Conservation (phyloP, 805 yeast genomes). For the Yamadazyma scolyti region DNA sequence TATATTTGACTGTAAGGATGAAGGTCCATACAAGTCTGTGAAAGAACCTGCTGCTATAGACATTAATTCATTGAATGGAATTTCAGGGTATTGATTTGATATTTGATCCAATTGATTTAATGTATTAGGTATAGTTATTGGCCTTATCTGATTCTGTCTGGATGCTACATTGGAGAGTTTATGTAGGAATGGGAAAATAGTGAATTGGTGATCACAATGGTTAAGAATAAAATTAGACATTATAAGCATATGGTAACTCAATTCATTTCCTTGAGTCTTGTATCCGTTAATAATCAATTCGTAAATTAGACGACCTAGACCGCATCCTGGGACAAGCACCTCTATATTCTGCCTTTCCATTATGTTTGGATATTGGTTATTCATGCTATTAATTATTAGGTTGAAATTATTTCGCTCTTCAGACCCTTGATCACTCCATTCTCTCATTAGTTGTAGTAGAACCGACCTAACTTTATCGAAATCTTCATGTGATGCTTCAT, state of each 20-base stretch:
- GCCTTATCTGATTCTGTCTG: conserved; percentile 47
- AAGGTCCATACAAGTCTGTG: conserved; percentile 61
- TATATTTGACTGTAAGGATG: conserved; percentile 27
- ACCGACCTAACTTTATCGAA: conserved; percentile 56
- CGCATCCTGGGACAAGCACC: conserved; percentile 62
- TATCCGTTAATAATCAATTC: conserved; percentile 56
- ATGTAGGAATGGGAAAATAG: conserved; percentile 54
- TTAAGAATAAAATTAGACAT: conserved; percentile 54
- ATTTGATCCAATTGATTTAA: conserved; percentile 4
- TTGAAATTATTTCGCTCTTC: conserved; percentile 43
- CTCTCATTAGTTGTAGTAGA: conserved; percentile 55
- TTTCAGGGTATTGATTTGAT: conserved; percentile 25
- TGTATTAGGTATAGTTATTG: conserved; percentile 42
- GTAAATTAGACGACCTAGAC: conserved; percentile 55
- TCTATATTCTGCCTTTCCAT: conserved; percentile 32
- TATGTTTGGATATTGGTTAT: conserved; percentile 30
- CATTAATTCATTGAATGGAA: conserved; percentile 51
- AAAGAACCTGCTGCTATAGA: conserved; percentile 74
- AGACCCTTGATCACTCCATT: conserved; percentile 57
- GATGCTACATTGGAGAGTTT: conserved; percentile 43
- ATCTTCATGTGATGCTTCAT: conserved; percentile 36
- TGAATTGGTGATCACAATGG: conserved; percentile 35
- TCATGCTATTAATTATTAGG: conserved; percentile 32
- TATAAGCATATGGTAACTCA: conserved; percentile 61
- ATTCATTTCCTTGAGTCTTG: conserved; percentile 64